Percentiles rank a stretch among this genome's conserved stretches.
phyloP scores from a whole-genome alignment of 2,329 filamentous ascomycete species.

The Alternaria arbusti region DNA sequence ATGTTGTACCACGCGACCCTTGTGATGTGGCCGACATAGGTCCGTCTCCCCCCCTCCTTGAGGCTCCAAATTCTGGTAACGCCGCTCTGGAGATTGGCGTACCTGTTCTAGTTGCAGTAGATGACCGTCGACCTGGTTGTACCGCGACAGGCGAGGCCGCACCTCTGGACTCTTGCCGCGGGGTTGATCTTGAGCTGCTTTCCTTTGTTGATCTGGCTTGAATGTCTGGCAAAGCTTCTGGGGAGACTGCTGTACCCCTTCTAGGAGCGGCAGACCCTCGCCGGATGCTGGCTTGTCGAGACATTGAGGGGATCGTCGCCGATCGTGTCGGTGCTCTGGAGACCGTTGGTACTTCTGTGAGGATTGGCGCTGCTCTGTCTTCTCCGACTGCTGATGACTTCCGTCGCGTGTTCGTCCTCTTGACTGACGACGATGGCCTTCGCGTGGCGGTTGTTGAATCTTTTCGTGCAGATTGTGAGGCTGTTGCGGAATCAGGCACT shows the following conservation, averaged over 20 bases:
- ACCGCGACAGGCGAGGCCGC: neutral
- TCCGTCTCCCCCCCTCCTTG: neutral
- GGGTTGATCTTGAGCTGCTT: neutral
- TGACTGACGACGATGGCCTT: slow-evolving; percentile 13
- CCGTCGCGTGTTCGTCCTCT: slow-evolving; percentile 4
- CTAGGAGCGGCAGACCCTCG: neutral
- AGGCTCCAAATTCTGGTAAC: neutral
- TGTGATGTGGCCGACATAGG: neutral
- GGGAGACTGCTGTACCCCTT: neutral
- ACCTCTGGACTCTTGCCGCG: neutral
- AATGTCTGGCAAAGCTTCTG: neutral
- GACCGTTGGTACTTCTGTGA: neutral
- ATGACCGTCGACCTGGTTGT: neutral
- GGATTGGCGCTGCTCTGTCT: neutral
- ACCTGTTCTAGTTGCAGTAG: neutral
- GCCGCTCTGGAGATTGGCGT: neutral
- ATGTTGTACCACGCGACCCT: neutral
- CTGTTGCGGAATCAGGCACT: slow-evolving; percentile 1
- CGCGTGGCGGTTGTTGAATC: neutral
- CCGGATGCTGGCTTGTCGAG: neutral
- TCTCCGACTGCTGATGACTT: slow-evolving; percentile 2
- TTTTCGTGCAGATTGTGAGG: neutral
- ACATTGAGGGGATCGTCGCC: neutral
- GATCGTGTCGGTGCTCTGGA: slow-evolving; percentile 1
- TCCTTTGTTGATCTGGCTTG: neutral